Base-by-base conservation (phyloP, 768 basidiomycete genomes). In the Dioszegia aurantiaca region DNA sequence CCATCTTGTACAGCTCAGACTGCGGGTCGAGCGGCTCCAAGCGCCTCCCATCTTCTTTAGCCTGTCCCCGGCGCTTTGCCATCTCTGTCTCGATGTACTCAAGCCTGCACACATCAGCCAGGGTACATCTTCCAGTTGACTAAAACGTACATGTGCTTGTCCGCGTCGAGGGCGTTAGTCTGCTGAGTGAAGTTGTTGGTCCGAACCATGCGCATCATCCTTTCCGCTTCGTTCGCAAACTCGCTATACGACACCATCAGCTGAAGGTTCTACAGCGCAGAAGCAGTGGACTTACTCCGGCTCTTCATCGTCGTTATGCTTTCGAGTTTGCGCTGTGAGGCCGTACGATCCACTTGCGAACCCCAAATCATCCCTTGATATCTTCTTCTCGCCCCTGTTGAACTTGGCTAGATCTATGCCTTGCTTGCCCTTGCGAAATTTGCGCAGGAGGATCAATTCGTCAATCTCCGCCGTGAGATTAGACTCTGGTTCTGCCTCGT, bases 111-210 rank as follows among this genome's bases (percentile, higher is more conserved):
- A 40, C n/a, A 61, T 31, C 26, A 27, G 58, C 21, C 24, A 1
- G 8, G 4, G 11, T 14, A 24, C 55, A 21, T 23, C 8, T 43
- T 16, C 24, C n/a, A 3, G 19, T 10, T 10, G 17, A 14, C 14
- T 19, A 21, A n/a, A 24, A 79, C 89, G 49, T 57, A 92, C 94
- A 98, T 98, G 70, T 98, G 95, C 72, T 97, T 98, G 79, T 99
- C 94, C 24, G 95, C 92, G 72, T 97, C 94, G 21, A 97, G 82
- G 1, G 86, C 84, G 73, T 95, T 94, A 3, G 94, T 99, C 78
- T 97, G 94, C 62, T 93, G 90, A 0, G 95, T 99, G 73, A 99
- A 98, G 78, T 95, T 95, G 77, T 89, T 94, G 21, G 84, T 80
- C 39, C 90, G 81, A 1, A 93, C 86, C 4, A 86, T 83, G 49